Base-by-base conservation (phyloP, 495 filamentous ascomycete species). In the Annulohypoxylon nitens region DNA sequence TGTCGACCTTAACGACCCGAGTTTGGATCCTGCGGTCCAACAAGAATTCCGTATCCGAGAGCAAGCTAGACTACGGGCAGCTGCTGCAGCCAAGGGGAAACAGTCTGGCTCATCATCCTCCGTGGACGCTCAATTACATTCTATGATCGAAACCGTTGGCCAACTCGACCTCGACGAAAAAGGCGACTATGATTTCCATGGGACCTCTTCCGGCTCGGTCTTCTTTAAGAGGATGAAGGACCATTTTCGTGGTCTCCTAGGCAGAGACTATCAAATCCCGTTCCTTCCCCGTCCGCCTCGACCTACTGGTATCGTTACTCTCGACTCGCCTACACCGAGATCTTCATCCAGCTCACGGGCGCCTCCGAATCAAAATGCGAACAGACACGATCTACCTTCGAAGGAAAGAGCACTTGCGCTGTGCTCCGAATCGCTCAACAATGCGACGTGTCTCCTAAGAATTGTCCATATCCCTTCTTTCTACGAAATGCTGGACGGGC, bases 131-230 rank as follows among this genome's bases (percentile, higher is more conserved):
- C 84, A 97, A 53, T 84, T 99, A 33, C 91, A 97, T 78, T 97
- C 95, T 5, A 99, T 99, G 97, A 93, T 99, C 63, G 91, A 92
- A 76, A 91, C 93, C 54, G 93, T 93, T 4, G 96, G 95, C 39
- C 93, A 91, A 76, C 84, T 99, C 11, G 97, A 98, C 76, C 85
- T 97, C 16, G 95, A 97, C 78, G 96, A 99, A 71, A 88, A 90
- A 71, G 95, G 95, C 18, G 87, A 97, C 72, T 97, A 93, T 90
- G 96, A 98, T 77, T 99, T 97, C 74, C 93, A 96, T 77, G 96
- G 96, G 45, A 93, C 93, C 67, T 97, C 95, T 0, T 99, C 96
- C 4, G 94, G 96, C 0, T 85, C 95, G 53, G 91, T 93, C 67
- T 98, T 97, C 80, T 86, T 97, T 58, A 86, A 88, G 70, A 89